A percentile compares a stretch with the other conserved stretches of the same genome.
phyloP scores from a whole-genome alignment of 768 basidiomycete species.

The Cystobasidium tubakii region DNA sequence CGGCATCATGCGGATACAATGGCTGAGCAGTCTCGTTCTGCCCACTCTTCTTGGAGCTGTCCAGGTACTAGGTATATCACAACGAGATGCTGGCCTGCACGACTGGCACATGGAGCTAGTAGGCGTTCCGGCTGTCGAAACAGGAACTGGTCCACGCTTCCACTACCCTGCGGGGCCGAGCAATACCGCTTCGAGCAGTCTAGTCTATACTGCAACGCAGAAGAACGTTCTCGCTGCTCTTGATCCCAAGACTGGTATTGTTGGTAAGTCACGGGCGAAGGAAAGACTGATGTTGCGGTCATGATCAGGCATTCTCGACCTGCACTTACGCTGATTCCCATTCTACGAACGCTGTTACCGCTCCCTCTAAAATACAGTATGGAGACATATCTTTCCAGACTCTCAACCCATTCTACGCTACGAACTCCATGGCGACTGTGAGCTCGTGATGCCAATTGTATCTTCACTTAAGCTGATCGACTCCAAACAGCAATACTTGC shows the following conservation, averaged over 20 bases:
- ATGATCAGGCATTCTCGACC: background rate
- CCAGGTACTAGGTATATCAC: slow-evolving; percentile 10
- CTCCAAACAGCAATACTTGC: background rate
- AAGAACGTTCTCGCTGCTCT: slow-evolving; percentile 30
- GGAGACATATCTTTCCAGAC: slow-evolving; percentile 27
- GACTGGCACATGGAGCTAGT: slow-evolving; percentile 33
- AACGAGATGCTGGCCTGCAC: slow-evolving; percentile 29
- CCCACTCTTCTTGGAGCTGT: background rate
- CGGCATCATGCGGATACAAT: background rate
- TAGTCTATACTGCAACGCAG: slow-evolving; percentile 29
- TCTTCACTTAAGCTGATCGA: background rate
- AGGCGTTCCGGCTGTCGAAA: background rate
- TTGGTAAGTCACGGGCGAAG: slow-evolving; percentile 2
- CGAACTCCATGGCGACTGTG: slow-evolving; percentile 22
- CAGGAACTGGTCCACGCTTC: slow-evolving; percentile 20
- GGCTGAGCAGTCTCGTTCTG: background rate
- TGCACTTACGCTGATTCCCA: background rate
- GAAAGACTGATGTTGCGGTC: background rate
- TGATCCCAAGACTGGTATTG: slow-evolving; percentile 16
- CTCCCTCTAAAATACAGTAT: background rate
- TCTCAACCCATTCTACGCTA: slow-evolving; percentile 22
- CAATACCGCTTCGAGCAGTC: slow-evolving; percentile 1
- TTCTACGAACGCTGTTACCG: background rate
- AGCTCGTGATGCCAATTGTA: background rate
- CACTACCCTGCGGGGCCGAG: slow-evolving; percentile 29